These are phyloP conservation scores for Fusarium pseudograminearum DNA, from an alignment of 2,329 filamentous ascomycete genomes.

Conservation along the genomic window DNA sequence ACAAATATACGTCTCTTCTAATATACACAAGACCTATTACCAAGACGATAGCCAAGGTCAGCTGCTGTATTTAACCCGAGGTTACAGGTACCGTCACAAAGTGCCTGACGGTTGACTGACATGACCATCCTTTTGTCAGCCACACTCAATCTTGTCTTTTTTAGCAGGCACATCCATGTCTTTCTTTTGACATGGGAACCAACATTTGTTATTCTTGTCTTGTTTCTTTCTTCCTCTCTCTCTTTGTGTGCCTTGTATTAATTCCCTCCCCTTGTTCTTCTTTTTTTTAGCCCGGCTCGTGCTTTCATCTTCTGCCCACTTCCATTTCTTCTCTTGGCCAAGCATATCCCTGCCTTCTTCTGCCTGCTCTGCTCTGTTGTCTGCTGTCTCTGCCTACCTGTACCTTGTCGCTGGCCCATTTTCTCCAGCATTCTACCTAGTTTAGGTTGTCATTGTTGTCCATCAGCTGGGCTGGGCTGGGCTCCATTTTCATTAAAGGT, in stretches of 20 bases:
- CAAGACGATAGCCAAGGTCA: slow-evolving; percentile 23
- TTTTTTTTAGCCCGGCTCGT: slow-evolving; percentile 5
- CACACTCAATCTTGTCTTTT: slow-evolving; percentile 23
- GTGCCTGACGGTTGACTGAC: not conserved
- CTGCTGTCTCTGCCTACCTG: slow-evolving; percentile 17
- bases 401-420: slow-evolving; percentile 14
- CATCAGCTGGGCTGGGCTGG: slow-evolving; percentile 42
- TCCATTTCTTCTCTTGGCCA: slow-evolving; percentile 29
- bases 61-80: slow-evolving; percentile 16
- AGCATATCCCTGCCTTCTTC: slow-evolving; percentile 12
- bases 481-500: slow-evolving; percentile 29
- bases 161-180: slow-evolving; percentile 38
- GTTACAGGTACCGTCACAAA: not conserved
- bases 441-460: slow-evolving; percentile 36
- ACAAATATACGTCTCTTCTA: not conserved
- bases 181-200: slow-evolving; percentile 16
- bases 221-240: slow-evolving; percentile 4
- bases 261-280: slow-evolving; percentile 13
- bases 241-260: slow-evolving; percentile 24
- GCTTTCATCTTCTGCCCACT: slow-evolving; percentile 31
- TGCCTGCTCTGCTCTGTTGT: not conserved
- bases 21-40: not conserved
- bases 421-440: slow-evolving; percentile 23
- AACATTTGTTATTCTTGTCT: slow-evolving; percentile 14
- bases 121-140: slow-evolving; percentile 23